Conservation (phyloP, 306 rosid genomes). For the Acacia confusa region DNA sequence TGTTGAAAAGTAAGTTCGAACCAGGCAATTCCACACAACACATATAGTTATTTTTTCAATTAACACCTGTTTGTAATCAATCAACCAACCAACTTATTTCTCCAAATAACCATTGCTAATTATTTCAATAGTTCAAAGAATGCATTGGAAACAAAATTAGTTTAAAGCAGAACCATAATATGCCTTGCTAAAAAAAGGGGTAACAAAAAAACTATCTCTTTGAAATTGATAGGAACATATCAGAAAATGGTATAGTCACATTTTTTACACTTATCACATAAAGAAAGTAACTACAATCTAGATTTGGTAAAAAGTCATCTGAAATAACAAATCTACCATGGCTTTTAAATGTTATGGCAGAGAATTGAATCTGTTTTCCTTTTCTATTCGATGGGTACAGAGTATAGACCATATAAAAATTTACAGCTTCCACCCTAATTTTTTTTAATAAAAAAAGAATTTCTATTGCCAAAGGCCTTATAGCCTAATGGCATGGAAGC, state of each 20-base stretch:
- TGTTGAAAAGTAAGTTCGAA: no score
- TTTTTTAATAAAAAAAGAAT: background rate
- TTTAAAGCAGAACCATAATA: background rate
- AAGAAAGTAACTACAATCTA: background rate
- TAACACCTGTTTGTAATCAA: no score
- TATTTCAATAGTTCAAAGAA: no score
- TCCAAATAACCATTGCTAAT: no score
- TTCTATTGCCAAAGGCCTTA: constrained; percentile 4
- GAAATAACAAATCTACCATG: background rate
- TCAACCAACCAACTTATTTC: no score
- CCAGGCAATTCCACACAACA: no score
- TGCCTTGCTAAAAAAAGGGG: background rate
- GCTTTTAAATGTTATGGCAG: background rate
- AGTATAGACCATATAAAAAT: constrained; percentile 19
- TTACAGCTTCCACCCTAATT: constrained; percentile 25
- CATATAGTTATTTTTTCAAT: no score
- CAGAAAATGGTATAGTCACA: background rate
- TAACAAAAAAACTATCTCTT: background rate
- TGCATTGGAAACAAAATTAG: no score
- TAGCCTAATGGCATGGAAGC: background rate
- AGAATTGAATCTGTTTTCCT: constrained; percentile 1
- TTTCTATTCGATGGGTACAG: constrained; percentile 24
- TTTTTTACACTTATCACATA: background rate
- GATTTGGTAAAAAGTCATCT: background rate
- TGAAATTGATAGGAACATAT: background rate